These are phyloP conservation scores for Myriosclerotinia scirpicola DNA, from an alignment of 2,329 filamentous ascomycete species.

Conservation along the genomic window DNA sequence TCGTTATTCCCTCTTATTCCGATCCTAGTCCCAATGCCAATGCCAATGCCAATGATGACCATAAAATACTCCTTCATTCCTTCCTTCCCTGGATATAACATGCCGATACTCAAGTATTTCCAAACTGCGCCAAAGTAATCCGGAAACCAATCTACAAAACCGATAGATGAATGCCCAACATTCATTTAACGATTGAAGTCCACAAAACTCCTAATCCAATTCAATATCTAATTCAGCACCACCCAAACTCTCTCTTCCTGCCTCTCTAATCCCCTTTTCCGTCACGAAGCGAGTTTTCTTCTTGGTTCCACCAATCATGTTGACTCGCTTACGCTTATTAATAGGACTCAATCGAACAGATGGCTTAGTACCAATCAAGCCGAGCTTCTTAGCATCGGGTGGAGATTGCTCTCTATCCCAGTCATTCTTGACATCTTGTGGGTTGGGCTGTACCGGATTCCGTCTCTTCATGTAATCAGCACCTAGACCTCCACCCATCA, in stretches of 20 bases:
- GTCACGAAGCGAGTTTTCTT: constrained; percentile 82
- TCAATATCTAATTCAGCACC: constrained; percentile 38
- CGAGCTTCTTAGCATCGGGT: constrained; percentile 49
- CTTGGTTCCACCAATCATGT: constrained; percentile 45
- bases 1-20: background rate
- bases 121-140: constrained; percentile 11
- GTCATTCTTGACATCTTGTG: constrained; percentile 19
- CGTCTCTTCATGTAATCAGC: constrained; percentile 64
- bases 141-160: background rate
- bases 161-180: background rate
- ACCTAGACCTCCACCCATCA: constrained; percentile 64
- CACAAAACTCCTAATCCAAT: constrained; percentile 15
- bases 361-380: constrained; percentile 45
- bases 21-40: background rate
- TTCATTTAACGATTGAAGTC: background rate
- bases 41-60: background rate
- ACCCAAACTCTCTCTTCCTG: constrained; percentile 71
- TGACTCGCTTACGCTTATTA: constrained; percentile 57
- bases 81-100: constrained; percentile 19
- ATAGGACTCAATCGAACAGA: constrained; percentile 58
- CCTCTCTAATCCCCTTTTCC: constrained; percentile 73
- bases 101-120: constrained; percentile 6
- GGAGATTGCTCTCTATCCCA: constrained; percentile 34
- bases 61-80: constrained; percentile 2
- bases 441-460: constrained; percentile 25